phyloP scores from a whole-genome alignment of 768 basidiomycete genomes.

The Serendipita sp. region DNA sequence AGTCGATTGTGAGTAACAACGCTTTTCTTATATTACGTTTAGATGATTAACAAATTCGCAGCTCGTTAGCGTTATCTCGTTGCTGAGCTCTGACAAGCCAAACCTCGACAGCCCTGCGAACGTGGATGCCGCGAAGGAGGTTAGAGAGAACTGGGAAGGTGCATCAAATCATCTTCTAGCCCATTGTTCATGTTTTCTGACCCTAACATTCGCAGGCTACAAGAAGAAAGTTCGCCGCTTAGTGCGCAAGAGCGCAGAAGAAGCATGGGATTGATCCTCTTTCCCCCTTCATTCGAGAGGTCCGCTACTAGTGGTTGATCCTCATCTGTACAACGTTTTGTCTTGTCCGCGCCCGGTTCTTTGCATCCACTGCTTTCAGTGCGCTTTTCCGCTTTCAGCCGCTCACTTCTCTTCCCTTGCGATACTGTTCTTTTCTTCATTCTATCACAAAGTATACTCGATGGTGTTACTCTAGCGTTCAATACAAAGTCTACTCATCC shows the following conservation, averaged over 20 bases:
- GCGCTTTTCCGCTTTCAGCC: no score
- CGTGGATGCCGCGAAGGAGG: constrained; percentile 86
- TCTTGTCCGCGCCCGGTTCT: no score
- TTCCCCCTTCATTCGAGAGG: no score
- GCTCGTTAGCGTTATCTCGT: constrained; percentile 92
- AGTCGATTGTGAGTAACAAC: constrained; percentile 62
- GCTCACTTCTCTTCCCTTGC: no score
- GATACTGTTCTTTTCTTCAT: no score
- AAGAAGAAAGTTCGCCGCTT: constrained; percentile 92
- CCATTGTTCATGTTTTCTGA: neutral
- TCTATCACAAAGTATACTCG: no score
- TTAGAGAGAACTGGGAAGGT: constrained; percentile 50
- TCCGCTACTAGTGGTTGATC: no score
- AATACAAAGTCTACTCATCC: no score
- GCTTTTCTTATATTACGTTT: neutral
- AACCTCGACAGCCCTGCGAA: constrained; percentile 91
- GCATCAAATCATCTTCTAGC: constrained; percentile 12
- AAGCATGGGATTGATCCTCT: constrained; percentile 47
- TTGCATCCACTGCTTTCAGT: no score
- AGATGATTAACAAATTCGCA: constrained; percentile 19
- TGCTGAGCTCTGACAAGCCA: constrained; percentile 81
- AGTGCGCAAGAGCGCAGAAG: constrained; percentile 76
- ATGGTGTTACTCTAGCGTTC: no score
- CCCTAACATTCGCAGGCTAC: constrained; percentile 36
- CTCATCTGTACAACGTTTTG: no score